These are phyloP conservation scores for Mikania micrantha DNA, from an alignment of 129 eudicot species.

Conservation along the genomic window DNA sequence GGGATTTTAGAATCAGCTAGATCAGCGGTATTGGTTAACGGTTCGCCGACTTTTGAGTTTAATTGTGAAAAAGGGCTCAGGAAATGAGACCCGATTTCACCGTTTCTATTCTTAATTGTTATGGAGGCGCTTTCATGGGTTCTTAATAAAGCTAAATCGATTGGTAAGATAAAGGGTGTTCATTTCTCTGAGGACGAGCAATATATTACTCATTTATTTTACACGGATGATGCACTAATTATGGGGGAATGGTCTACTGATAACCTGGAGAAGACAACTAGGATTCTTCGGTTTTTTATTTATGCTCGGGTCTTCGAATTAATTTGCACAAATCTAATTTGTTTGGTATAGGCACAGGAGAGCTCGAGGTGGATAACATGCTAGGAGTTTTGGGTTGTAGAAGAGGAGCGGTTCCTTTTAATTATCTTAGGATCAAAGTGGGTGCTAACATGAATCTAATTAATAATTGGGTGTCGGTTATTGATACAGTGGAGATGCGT, in stretches of 20 bases:
- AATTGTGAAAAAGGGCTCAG: not conserved
- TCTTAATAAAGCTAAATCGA: not conserved
- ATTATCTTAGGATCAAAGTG: too few species aligned
- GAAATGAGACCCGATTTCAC: not conserved
- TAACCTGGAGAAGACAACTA: not conserved
- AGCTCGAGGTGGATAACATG: not conserved
- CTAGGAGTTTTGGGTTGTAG: not conserved
- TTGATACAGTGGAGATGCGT: too few species aligned
- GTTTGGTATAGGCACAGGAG: not conserved
- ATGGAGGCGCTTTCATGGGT: not conserved
- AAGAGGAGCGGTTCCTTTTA: too few species aligned
- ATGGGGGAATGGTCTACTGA: not conserved
- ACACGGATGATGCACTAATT: not conserved
- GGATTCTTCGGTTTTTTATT: not conserved
- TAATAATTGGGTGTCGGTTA: too few species aligned
- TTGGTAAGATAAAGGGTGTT: not conserved
- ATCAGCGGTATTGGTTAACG: not conserved
- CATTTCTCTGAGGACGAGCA: fast-evolving
- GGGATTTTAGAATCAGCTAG: not conserved
- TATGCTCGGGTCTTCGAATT: not conserved
- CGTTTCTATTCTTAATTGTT: not conserved
- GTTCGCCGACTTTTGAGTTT: not conserved
- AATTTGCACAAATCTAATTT: not conserved
- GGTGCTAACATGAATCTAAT: too few species aligned
- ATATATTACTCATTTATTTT: not conserved